These are phyloP conservation scores for Scleromitrula shiraiana DNA, from an alignment of 2,329 filamentous ascomycete species.

Conservation along the genomic window DNA sequence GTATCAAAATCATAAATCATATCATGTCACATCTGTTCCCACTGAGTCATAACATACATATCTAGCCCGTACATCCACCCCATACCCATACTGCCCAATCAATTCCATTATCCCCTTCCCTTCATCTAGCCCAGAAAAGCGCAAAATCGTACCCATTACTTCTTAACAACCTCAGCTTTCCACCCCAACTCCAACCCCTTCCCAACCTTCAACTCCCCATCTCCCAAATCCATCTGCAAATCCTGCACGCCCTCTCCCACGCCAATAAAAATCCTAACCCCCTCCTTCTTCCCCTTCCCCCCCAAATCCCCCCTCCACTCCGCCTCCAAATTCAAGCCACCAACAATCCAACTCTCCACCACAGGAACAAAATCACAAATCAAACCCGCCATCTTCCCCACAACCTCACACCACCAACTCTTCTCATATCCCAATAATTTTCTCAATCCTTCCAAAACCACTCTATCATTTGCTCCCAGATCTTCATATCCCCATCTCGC, in stretches of 20 bases:
- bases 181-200: too few relatives aligned
- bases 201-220: background rate
- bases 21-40: too few relatives aligned
- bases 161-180: too few relatives aligned
- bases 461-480: constrained; percentile 40
- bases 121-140: too few relatives aligned
- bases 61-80: too few relatives aligned
- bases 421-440: constrained; percentile 20
- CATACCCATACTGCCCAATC: too few relatives aligned
- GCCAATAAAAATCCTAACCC: background rate
- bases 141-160: too few relatives aligned
- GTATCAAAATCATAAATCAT: too few relatives aligned
- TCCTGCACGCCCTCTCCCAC: background rate
- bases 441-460: constrained; percentile 19
- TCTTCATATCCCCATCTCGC: constrained; percentile 68
- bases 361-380: background rate
- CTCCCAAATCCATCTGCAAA: background rate
- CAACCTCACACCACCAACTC: constrained; percentile 28
- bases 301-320: background rate
- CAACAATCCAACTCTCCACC: background rate
- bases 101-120: too few relatives aligned
- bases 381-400: constrained; percentile 16
- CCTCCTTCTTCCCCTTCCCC: constrained; percentile 1
- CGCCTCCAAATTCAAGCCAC: background rate
- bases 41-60: too few relatives aligned